Base-by-base conservation (phyloP, 164 flowering plant genomes). In the Vitis rupestris region DNA sequence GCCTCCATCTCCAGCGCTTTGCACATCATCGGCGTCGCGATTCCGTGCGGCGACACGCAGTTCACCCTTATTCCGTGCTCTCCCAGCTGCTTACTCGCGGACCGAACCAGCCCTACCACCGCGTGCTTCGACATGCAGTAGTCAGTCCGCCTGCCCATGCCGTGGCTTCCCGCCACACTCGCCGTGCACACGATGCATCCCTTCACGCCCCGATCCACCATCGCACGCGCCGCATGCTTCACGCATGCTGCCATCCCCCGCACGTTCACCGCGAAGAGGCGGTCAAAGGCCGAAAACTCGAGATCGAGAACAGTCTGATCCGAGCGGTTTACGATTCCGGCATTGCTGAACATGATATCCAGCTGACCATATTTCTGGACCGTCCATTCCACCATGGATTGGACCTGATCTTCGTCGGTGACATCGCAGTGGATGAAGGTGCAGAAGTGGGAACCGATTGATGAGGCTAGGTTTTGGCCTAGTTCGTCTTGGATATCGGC, bases 181-280 rank as follows among this genome's bases (percentile, higher is more conserved):
- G 77, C 82, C 9, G 84, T 82, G 75, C 90, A 87, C 5, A 87
- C 66, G 6, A 86, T 83, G 59, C 78, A 73, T 9, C 87, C 87
- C 29, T 59, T 71, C 2, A 74, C 71, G 5, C 75, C 31, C 37
- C 66, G 15, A 13, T 75, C 86, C 44, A 83, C 82, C 88, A 87
- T 87, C 11, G 73, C 86, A 2, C 80, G 78, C n/a, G 79, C 91
- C 23, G 89, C 88, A 67, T 85, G 83, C 70, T 87, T 87, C 54
- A 87, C 79, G 47, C 84, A 72, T 9, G 79, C 76, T 0, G 81
- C 85, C 81, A 76, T 70, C 3, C 87, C 89, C 0, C 86, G 75
- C 1, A 61, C 70, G 54, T 67, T 67, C n/a, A 67, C 63, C 8
- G 53, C 50, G 3, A 67, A 44, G 16, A 57, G 8, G 59, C 54